Base-by-base conservation (phyloP, 192 early-diverging fungal species). In the Coemansia furcata region DNA sequence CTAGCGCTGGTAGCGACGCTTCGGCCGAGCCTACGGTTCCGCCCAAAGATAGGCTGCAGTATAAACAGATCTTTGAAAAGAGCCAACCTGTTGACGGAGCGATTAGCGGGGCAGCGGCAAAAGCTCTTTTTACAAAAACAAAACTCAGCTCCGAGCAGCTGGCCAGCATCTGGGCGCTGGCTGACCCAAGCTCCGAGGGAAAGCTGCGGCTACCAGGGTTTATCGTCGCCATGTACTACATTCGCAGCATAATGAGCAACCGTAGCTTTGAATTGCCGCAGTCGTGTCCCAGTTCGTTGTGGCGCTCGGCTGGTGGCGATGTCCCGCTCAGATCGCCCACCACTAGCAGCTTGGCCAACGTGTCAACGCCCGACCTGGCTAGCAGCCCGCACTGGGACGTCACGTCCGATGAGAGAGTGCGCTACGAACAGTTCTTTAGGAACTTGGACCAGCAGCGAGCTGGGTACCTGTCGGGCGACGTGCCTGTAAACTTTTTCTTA, bases 211-310 rank as follows among this genome's bases (percentile, higher is more conserved):
- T 92, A 58, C 80, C 87, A 9, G 94, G 96, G 72, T 98, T 98
- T 74, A 86, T 91, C 44, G 88, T 94, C 57, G 94, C 94, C 40
- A 97, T 98, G 95, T 87, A 88, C 69, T 90, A 93, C 65, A 89
- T 98, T 60, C 86, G 90, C 17, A 86, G 88, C 61, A 77, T 91
- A 19, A 94, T 94, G 87, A 87, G 91, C 59, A 91, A 90, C 35
- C 85, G 84, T 19, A 78, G 88, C 37, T 71, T 80, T 43, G 79
- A 83, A 30, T 80, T 96, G n/a, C 96, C 96, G 14, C 50, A 82
- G 6, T 62, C 76, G 6, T 76, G 95, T 19, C 92, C 96, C 11
- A 72, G 85, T 14, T 72, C 85, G n/a, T 69, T 89, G 54, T 90
- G 69, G 85, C 69, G 73, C 52, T 83, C 81, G 32, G 76, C 75